These are phyloP conservation scores for Blyttiomyces sp. DNA, from an alignment of 371 early-diverging fungal species.

Conservation along the genomic window DNA sequence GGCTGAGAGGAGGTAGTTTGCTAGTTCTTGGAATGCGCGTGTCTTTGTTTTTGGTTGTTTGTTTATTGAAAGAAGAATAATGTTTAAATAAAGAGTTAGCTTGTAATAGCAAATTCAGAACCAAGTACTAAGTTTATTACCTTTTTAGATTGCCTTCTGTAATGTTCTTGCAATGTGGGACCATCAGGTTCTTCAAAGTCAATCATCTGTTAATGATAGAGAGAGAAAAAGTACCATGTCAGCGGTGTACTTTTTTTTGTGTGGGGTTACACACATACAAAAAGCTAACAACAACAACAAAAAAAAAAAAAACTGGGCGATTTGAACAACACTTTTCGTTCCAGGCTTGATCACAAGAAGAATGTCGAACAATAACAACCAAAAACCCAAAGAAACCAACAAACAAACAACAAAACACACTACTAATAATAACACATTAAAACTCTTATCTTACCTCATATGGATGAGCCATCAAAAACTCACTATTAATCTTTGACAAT, in stretches of 20 bases:
- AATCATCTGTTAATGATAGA: constrained; percentile 20
- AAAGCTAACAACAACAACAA: neutral
- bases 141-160: constrained; percentile 17
- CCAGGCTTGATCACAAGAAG: neutral
- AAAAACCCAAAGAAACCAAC: too few species aligned
- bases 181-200: constrained; percentile 38
- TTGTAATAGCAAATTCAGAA: neutral
- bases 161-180: constrained; percentile 22
- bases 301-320: neutral
- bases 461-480: too few species aligned
- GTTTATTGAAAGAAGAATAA: neutral
- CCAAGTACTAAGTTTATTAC: constrained; percentile 2
- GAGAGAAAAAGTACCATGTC: neutral
- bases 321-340: neutral
- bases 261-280: neutral
- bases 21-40: constrained; percentile 4
- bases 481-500: too few species aligned
- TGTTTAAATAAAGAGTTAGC: neutral
- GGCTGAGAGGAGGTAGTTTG: constrained; percentile 12
- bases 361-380: too few species aligned
- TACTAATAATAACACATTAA: too few species aligned
- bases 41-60: neutral
- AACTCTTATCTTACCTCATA: too few species aligned
- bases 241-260: neutral
- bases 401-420: too few species aligned